Conservation (phyloP, 441 rosid genomes). For the Jatropha multifida region DNA sequence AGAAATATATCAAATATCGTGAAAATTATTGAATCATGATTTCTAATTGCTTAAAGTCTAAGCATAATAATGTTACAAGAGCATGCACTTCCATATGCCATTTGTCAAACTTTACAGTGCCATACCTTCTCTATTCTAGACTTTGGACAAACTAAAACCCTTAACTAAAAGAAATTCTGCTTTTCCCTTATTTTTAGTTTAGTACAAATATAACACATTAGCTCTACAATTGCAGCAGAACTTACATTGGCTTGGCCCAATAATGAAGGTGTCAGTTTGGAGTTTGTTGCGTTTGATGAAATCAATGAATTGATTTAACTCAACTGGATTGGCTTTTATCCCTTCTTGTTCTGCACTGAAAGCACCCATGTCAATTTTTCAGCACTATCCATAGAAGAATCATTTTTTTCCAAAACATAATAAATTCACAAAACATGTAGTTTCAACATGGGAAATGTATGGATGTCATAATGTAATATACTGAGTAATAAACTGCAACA, state of each 20-base stretch:
- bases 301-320: constrained; percentile 54
- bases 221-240: background rate
- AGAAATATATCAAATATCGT: too few species aligned
- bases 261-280: constrained; percentile 59
- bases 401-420: background rate
- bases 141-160: background rate
- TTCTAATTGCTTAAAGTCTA: background rate
- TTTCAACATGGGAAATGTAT: background rate
- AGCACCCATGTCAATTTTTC: constrained; percentile 23
- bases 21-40: too few species aligned
- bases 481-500: background rate
- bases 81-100: background rate
- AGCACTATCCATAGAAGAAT: background rate
- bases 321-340: constrained; percentile 56
- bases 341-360: constrained; percentile 80
- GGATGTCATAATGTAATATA: background rate
- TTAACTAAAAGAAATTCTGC: too few species aligned
- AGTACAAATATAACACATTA: background rate
- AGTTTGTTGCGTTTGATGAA: constrained; percentile 66
- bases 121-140: background rate
- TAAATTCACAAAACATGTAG: constrained; percentile 1
- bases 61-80: background rate
- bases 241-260: constrained; percentile 73
- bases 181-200: background rate
- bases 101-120: background rate